Base-by-base conservation (phyloP, 2,329 filamentous ascomycete species). In the Lomentospora prolificans region DNA sequence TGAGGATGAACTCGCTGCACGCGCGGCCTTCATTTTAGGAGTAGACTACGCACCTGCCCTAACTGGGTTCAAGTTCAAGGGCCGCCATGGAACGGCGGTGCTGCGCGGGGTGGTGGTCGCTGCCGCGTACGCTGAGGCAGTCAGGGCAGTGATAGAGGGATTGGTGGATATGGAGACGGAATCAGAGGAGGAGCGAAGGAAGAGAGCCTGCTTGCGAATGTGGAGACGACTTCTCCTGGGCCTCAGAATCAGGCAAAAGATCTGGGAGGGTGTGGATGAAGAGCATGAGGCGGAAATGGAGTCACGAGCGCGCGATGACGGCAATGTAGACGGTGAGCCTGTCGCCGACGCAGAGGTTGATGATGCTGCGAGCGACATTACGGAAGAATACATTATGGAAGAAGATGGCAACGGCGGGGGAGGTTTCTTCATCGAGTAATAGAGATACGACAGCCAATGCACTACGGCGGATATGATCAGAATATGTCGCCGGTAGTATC, bases 1-100 rank as follows among this genome's bases (percentile, higher is more conserved):
- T 24, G 63, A 69, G 4, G 71, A 77, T 57, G 71, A 78, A 50
- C 64, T 85, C 53, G 86, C 88, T 1, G 75, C 80, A 1, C 80
- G 80, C 53, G 92, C 92, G 1, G 90, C 90, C 0, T 82, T 80
- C 57, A 71, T 91, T 1, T 69, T 96, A 1, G 85, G 85, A 0
- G 78, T 97, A 17, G 90, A 97, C 69, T 95, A 87, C 67, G 89
- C 89, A 2, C 89, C 92, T 30, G 94, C 94, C 0, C 82, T 99
- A 4, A 94, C 86, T 0, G 92, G 92, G 0, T 99, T 97, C 64
- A 78, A 86, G 36, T 99, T 97, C 71, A 85, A 83, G 64, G 90
- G 90, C 1, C 82, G 89, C 2, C 85, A 89, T 56, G 92, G 92
- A 14, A 96, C 90, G 2, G 90, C 94, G 1, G 79, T 96, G 2